phyloP scores from a whole-genome alignment of 1,284 basidiomycete genomes.

The Erythrobasidium hasegawianum region DNA sequence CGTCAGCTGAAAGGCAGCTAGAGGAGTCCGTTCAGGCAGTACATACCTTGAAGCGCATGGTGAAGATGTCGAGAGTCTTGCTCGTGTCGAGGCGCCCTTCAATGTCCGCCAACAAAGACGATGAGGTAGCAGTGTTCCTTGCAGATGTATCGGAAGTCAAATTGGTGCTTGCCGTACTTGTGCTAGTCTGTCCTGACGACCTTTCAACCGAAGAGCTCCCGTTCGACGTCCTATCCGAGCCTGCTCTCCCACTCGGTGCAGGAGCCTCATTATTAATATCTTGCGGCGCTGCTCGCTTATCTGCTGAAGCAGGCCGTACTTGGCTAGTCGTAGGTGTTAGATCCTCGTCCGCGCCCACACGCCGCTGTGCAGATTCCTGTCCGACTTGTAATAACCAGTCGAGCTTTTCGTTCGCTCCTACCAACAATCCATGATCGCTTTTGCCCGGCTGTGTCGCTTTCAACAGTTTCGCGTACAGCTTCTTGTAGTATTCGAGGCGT shows the following conservation, averaged over 20 bases:
- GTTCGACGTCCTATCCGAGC: background rate
- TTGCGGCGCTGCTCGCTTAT: background rate
- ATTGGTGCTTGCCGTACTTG: constrained; percentile 26
- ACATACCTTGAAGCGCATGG: constrained; percentile 86
- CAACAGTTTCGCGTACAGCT: constrained; percentile 78
- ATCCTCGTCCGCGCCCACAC: constrained; percentile 4
- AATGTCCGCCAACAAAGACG: constrained; percentile 55
- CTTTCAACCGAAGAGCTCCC: constrained; percentile 17
- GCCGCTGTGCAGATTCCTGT: constrained; percentile 12
- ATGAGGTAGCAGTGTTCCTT: background rate
- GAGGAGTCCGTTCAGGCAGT: too few relatives aligned
- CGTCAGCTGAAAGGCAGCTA: too few relatives aligned
- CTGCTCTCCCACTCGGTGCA: background rate
- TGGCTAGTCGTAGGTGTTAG: constrained; percentile 1
- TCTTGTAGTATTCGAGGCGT: constrained; percentile 87
- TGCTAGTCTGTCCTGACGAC: constrained; percentile 31
- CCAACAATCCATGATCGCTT: constrained; percentile 78
- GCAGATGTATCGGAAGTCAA: constrained; percentile 17
- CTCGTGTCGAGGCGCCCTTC: constrained; percentile 76
- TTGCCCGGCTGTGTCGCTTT: constrained; percentile 83
- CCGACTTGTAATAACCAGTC: constrained; percentile 62
- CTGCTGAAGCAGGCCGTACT: background rate
- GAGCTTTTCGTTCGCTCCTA: constrained; percentile 74
- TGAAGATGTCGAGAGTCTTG: constrained; percentile 86
- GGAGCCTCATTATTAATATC: background rate